Conservation (phyloP, 768 basidiomycete genomes). For the Termitomyces sp. region DNA sequence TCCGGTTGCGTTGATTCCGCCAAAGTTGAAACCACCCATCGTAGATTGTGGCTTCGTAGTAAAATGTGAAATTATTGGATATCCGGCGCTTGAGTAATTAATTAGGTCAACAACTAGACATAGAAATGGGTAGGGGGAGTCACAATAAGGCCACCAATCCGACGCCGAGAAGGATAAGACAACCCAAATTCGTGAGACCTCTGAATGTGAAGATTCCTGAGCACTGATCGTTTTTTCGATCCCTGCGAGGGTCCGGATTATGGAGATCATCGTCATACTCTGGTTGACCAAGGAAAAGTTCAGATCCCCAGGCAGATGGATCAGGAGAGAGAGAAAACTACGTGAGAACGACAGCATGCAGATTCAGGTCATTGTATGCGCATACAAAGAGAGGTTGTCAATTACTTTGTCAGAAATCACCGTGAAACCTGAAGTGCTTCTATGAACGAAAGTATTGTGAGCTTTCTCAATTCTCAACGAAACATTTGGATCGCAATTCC, state of each 20-base stretch:
- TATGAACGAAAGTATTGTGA: neutral
- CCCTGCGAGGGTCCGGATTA: constrained; percentile 63
- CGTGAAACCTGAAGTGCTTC: constrained; percentile 14
- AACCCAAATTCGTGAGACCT: constrained; percentile 70
- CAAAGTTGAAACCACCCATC: constrained; percentile 63
- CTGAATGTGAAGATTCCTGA: constrained; percentile 61
- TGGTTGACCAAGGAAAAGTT: constrained; percentile 46
- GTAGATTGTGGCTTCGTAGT: constrained; percentile 36
- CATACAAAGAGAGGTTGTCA: neutral
- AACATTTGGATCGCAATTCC: neutral
- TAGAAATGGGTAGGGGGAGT: neutral
- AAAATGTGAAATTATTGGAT: constrained; percentile 57
- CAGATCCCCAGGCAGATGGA: constrained; percentile 66
- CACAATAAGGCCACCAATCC: constrained; percentile 59
- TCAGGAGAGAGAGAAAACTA: constrained; percentile 74
- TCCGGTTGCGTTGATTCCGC: constrained; percentile 72
- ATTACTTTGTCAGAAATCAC: constrained; percentile 59
- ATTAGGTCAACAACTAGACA: neutral
- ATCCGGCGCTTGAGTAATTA: constrained; percentile 43
- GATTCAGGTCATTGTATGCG: neutral
- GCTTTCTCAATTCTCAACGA: neutral
- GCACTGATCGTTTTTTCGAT: constrained; percentile 49
- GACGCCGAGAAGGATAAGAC: constrained; percentile 47
- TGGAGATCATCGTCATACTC: constrained; percentile 72
- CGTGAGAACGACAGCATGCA: neutral